Conservation (phyloP, 768 basidiomycete species). For the Tylopilus sp. region DNA sequence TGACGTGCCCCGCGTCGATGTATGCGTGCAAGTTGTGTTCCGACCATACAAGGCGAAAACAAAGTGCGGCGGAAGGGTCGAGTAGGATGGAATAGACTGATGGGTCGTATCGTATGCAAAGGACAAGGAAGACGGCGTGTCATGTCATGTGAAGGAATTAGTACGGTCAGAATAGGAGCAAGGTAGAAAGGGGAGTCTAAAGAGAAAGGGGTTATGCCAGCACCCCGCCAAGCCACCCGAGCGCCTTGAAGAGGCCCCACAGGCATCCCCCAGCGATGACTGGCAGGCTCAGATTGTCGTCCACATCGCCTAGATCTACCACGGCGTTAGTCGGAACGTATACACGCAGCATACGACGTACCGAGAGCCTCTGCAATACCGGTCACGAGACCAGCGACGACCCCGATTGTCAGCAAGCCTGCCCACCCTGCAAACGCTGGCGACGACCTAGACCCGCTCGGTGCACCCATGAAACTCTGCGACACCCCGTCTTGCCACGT, state of each 20-base stretch:
- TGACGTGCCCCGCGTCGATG: background rate
- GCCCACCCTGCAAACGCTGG: conserved; percentile 27
- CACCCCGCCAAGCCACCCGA: conserved; percentile 33
- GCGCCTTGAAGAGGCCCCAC: conserved; percentile 50
- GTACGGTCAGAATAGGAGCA: background rate
- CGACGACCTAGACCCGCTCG: background rate
- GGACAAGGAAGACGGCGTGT: background rate
- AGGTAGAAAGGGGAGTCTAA: background rate
- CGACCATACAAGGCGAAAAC: no score
- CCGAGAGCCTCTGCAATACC: conserved; percentile 89
- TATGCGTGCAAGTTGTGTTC: no score
- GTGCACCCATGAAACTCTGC: conserved; percentile 19
- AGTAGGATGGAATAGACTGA: no score
- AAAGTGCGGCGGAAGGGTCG: no score
- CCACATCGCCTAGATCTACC: conserved; percentile 76
- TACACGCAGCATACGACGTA: conserved; percentile 36
- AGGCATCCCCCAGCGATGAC: conserved; percentile 78
- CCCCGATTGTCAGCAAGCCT: conserved; percentile 54
- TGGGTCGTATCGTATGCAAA: background rate
- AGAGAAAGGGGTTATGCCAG: conserved; percentile 15
- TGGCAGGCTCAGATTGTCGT: conserved; percentile 89
- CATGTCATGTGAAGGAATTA: background rate
- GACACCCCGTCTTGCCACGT: conserved; percentile 51
- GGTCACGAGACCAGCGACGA: conserved; percentile 72
- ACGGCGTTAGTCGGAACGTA: background rate